Evolutionary conservation across 2,329 filamentous ascomycete genomes (phyloP), one percentile per base, ranked within the genome.

Genomic region (Claviceps lovelessii): DNA sequence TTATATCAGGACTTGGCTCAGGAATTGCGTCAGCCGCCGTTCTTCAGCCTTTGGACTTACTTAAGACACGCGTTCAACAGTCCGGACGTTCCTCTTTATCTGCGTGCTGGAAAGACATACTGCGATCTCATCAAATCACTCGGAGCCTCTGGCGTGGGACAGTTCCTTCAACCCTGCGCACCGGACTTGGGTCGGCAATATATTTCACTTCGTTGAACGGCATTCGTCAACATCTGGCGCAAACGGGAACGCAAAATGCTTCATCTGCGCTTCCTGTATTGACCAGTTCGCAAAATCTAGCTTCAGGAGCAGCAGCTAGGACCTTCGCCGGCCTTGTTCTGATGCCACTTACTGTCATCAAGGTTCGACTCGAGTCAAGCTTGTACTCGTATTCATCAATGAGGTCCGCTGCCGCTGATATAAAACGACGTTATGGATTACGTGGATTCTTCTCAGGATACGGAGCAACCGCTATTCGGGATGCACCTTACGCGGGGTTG

Each of bases 41-140:
- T 54, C 80, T 98, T 17, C 93, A 98, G 70, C 93, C 93, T 31
- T 86, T 93, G 64, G 93, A 98, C 71, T 84, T 98, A 4, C 83
- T 98, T 67, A 98, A 98, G 72, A 98, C 93, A 35, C 85, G 93
- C 49, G 84, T 97, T 45, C 93, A 98, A 68, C 93, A 97, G 70
- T 88, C 88, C 39, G 82, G 82, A 51, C 77, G 80, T 47, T 79
- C 80, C 60, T 82, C 88, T 2, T 79, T 97, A 55, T 56, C 60
- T 8, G 58, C 60, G 19, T 63, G 59, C 31, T 57, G 68, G 49
- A 61, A 58, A 41, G 66, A 69, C 19, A 50, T 71, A 52, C 83
- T 79, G 28, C 80, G 80, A 1, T 73, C 81, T 10, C 84, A 86
- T 4, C 73, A 73, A 57, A 65, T 73, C 29, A 73, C 95, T 58